phyloP scores from a whole-genome alignment of 371 early-diverging fungal genomes.

The Rhizopus stolonifer region DNA sequence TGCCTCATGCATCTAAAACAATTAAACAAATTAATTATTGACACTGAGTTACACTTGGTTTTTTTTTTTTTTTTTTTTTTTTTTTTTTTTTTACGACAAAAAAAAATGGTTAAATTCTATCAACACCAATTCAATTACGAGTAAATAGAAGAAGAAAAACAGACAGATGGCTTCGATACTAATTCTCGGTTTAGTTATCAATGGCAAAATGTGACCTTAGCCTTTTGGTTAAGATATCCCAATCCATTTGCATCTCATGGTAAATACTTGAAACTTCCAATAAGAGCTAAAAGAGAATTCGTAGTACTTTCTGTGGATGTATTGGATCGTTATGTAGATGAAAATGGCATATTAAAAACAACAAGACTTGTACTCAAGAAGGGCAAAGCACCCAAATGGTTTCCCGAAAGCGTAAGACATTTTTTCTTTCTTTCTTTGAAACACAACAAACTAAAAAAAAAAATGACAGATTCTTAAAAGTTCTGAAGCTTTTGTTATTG shows the following conservation, averaged over 20 bases:
- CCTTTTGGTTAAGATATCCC: constrained; percentile 93
- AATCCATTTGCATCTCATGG: constrained; percentile 97
- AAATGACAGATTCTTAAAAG: constrained; percentile 67
- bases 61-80: background rate
- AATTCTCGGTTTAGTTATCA: constrained; percentile 51
- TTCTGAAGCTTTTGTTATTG: constrained; percentile 80
- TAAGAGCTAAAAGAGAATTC: background rate
- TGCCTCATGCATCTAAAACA: constrained; percentile 89
- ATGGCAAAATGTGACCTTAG: constrained; percentile 86
- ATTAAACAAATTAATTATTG: too few species aligned
- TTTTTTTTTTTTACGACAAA: background rate
- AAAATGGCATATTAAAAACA: constrained; percentile 79
- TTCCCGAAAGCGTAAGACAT: constrained; percentile 43
- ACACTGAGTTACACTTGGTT: too few species aligned
- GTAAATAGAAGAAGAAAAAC: constrained; percentile 38
- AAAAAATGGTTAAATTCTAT: constrained; percentile 51
- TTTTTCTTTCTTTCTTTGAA: background rate
- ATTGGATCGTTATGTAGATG: constrained; percentile 82
- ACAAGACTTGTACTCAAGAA: constrained; percentile 88
- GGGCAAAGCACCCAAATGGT: constrained; percentile 90
- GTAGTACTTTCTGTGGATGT: constrained; percentile 87
- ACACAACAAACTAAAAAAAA: background rate
- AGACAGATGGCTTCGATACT: background rate
- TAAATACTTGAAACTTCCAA: constrained; percentile 14
- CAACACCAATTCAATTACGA: constrained; percentile 74